phyloP scores from a whole-genome alignment of 805 yeast species.

The Candida boidinii region DNA sequence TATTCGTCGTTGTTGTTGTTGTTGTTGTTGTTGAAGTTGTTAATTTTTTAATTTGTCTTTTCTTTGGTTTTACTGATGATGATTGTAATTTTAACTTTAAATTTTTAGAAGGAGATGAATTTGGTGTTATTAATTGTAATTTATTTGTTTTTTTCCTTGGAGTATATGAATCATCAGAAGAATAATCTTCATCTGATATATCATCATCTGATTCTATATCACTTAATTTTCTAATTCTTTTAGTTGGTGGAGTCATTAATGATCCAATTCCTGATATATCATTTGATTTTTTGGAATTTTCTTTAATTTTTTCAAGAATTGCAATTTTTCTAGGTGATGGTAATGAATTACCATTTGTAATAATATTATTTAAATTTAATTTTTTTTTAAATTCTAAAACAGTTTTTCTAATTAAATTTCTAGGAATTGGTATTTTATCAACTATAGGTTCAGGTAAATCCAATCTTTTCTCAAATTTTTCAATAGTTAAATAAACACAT shows the following conservation, averaged over 20 bases:
- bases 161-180: conserved; percentile 15
- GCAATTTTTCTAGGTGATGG: too few species aligned
- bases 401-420: conserved; percentile 29
- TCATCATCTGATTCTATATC: too few species aligned
- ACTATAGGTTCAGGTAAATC: conserved; percentile 40
- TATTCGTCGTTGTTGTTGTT: conserved; percentile 5
- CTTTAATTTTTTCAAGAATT: conserved; percentile 20
- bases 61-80: conserved; percentile 8
- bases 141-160: conserved; percentile 16
- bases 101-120: neutral
- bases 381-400: conserved; percentile 37
- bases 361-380: too few species aligned
- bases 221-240: too few species aligned
- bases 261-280: too few species aligned
- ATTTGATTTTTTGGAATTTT: conserved; percentile 7
- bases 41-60: conserved; percentile 5
- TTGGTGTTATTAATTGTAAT: conserved; percentile 2
- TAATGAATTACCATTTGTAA: too few species aligned
- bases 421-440: conserved; percentile 52
- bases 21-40: conserved; percentile 6
- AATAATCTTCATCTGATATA: too few species aligned
- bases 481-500: conserved; percentile 56
- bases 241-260: too few species aligned
- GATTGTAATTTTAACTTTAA: too few species aligned
- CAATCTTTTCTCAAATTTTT: conserved; percentile 33